Percentiles rank a stretch among this genome's conserved stretches.
phyloP scores from a whole-genome alignment of 345 rosid genomes.

The Raphanus raphanistrum region DNA sequence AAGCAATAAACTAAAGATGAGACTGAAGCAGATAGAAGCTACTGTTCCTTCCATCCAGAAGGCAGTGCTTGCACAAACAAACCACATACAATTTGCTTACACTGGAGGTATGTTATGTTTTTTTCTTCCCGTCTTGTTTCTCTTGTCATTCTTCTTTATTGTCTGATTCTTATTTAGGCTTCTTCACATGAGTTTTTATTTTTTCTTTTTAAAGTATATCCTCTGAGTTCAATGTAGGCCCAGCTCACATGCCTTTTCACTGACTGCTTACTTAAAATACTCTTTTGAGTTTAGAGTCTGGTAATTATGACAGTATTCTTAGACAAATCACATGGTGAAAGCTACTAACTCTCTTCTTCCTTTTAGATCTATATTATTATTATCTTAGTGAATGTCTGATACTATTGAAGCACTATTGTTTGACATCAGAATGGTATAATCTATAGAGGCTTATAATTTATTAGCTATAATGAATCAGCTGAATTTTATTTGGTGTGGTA shows the following conservation, averaged over 20 bases:
- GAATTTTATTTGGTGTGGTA: conserved; percentile 54
- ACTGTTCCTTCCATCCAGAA: conserved; percentile 77
- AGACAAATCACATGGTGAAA: conserved; percentile 18
- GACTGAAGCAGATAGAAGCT: conserved; percentile 73
- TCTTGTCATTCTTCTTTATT: conserved; percentile 34
- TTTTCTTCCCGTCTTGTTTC: conserved; percentile 49
- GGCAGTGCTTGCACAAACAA: conserved; percentile 69
- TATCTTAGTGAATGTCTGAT: background rate
- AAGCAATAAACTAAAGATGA: conserved; percentile 67
- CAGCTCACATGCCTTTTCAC: conserved; percentile 41
- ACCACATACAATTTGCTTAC: conserved; percentile 89
- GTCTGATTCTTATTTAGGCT: conserved; percentile 26
- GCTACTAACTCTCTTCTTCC: conserved; percentile 15
- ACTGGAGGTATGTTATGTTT: conserved; percentile 68
- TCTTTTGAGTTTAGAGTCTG: conserved; percentile 12
- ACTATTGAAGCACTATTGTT: conserved; percentile 7
- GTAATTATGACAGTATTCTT: background rate
- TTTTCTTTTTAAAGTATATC: conserved; percentile 30
- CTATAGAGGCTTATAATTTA: background rate
- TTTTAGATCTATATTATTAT: conserved; percentile 9
- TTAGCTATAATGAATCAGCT: background rate
- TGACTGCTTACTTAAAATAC: conserved; percentile 32
- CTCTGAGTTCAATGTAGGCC: conserved; percentile 27
- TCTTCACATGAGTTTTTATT: conserved; percentile 38
- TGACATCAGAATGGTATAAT: background rate